Percentiles rank a stretch among this genome's conserved stretches.
phyloP scores from a whole-genome alignment of 441 rosid species.

The Eutrema salsugineum region DNA sequence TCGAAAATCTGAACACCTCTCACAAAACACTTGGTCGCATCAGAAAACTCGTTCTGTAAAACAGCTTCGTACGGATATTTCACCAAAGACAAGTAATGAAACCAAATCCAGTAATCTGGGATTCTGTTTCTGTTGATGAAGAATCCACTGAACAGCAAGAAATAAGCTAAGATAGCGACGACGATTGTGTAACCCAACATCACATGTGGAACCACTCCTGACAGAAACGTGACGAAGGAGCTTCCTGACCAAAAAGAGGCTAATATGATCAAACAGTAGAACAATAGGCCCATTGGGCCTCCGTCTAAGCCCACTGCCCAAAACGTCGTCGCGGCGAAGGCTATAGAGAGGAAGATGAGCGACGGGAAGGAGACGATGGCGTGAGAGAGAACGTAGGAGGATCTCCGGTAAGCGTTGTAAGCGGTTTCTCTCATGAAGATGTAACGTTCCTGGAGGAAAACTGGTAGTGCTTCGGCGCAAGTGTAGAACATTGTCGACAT shows the following conservation, averaged over 20 bases:
- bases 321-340: conserved; percentile 58
- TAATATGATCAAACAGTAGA: conserved; percentile 53
- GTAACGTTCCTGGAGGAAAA: conserved; percentile 75
- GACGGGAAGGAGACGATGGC: conserved; percentile 49
- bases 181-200: conserved; percentile 81
- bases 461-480: conserved; percentile 80
- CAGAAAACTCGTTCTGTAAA: conserved; percentile 58
- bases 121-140: conserved; percentile 72
- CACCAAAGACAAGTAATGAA: conserved; percentile 74
- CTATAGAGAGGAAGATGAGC: conserved; percentile 47
- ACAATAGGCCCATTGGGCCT: conserved; percentile 53
- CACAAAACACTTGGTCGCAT: conserved; percentile 57
- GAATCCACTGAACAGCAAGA: conserved; percentile 82
- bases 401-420: conserved; percentile 71
- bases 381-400: conserved; percentile 73
- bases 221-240: conserved; percentile 79
- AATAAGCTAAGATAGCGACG: conserved; percentile 74
- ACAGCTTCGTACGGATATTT: conserved; percentile 82
- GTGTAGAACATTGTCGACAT: conserved; percentile 90
- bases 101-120: conserved; percentile 82
- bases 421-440: conserved; percentile 91
- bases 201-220: conserved; percentile 76
- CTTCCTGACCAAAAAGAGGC: conserved; percentile 84
- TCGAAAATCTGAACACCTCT: conserved; percentile 77
- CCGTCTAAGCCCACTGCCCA: conserved; percentile 85